Evolutionary conservation across 805 yeast genomes (phyloP).

Genomic region (Candida fluviatilis): DNA sequence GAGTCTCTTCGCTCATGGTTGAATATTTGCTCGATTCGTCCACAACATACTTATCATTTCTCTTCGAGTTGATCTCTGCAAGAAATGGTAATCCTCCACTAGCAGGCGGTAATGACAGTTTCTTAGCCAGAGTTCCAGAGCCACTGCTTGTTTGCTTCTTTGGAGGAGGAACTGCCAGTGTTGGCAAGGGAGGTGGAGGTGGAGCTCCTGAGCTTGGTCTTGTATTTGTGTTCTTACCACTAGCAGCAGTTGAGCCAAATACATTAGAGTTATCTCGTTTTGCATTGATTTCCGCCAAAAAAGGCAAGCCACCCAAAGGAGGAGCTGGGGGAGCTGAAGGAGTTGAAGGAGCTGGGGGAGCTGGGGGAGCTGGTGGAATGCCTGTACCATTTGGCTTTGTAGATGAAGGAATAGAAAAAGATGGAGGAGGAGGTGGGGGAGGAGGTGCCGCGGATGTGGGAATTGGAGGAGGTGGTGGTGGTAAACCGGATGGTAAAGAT

Average conservation of each 20-base stretch:
- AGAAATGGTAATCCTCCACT: slow-evolving; percentile 53
- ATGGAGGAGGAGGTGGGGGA: slow-evolving; percentile 13
- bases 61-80: slow-evolving; percentile 53
- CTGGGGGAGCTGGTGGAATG: slow-evolving; percentile 12
- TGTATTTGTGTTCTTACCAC: slow-evolving; percentile 5
- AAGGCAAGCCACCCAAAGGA: slow-evolving; percentile 47
- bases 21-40: slow-evolving; percentile 17
- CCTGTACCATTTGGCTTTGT: slow-evolving; percentile 11
- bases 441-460: slow-evolving; percentile 11
- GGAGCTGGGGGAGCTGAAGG: slow-evolving; percentile 13
- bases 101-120: slow-evolving; percentile 13
- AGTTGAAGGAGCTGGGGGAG: slow-evolving; percentile 5
- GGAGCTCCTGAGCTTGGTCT: slow-evolving; percentile 5
- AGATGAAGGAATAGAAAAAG: slow-evolving; percentile 5
- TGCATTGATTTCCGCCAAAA: slow-evolving; percentile 54
- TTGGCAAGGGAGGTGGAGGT: slow-evolving; percentile 5
- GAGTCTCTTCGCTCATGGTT: slow-evolving; percentile 19
- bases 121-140: slow-evolving; percentile 8
- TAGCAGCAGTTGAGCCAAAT: slow-evolving; percentile 30
- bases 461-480: slow-evolving; percentile 13
- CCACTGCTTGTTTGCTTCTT: background rate
- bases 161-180: slow-evolving; percentile 8
- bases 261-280: slow-evolving; percentile 50
- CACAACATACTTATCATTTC: slow-evolving; percentile 49
- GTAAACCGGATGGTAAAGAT: slow-evolving; percentile 9